Base-by-base conservation (phyloP, 352 stramenopile species). In the Globisporangium camurandrum region DNA sequence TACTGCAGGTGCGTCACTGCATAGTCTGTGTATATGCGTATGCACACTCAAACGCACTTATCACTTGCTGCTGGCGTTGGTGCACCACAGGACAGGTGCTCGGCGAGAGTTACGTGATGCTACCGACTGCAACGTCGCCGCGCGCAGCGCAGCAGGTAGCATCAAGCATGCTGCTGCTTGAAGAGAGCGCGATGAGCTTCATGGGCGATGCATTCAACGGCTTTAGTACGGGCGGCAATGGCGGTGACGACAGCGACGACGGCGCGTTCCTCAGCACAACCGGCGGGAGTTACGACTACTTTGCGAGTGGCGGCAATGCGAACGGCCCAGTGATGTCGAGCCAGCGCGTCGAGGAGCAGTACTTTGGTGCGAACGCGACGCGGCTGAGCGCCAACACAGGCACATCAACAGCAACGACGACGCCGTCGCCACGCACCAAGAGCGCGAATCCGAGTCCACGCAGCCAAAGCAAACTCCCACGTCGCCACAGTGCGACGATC, bases 41-140 rank as follows among this genome's bases (percentile, higher is more conserved):
- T 19, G 17, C n/a, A 22, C n/a, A 12, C n/a, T 26, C 36, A 11
- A 20, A 19, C 36, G n/a, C 36, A 24, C n/a, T n/a, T n/a, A n/a
- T n/a, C n/a, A n/a, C n/a, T n/a, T n/a, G n/a, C n/a, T n/a, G n/a
- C n/a, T n/a, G n/a, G n/a, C n/a, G n/a, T n/a, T n/a, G n/a, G 5
- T 41, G 36, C 36, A 8, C 17, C 19, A 7, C 26, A 42, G 22
- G 49, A 12, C 56, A 57, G 53, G 68, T 70, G 42, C 57, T 89
- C 38, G 75, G 75, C 46, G 78, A 89, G 53, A 86, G 73, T 0
- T 89, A 89, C 37, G 78, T 89, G 54, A 64, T 89, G 46, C 69
- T 89, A 22, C 78, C 78, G 27, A 84, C 76, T 19, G 70, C 71
- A 16, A 75, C 71, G 46, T 80, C 72, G 6, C 82, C 70, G 23